Conservation (phyloP, 257 asterid genomes). For the Solanum pinnatisectum region DNA sequence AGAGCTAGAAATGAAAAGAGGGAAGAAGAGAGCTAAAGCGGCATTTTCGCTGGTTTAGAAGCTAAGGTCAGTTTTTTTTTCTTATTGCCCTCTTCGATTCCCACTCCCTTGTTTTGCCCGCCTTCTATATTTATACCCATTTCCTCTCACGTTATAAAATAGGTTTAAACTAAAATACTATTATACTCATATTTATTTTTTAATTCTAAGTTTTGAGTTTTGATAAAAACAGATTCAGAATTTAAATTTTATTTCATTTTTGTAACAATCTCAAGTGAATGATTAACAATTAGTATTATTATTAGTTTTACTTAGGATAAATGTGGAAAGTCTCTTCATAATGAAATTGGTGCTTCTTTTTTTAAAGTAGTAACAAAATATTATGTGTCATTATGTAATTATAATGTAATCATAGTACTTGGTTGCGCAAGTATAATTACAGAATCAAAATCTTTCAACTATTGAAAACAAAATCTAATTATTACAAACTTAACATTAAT, state of each 20-base stretch:
- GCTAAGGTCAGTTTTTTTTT: constrained; percentile 4
- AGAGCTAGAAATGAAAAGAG: background rate
- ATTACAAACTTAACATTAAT: background rate
- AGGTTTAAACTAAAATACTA: background rate
- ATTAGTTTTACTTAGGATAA: background rate
- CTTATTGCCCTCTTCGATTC: constrained; percentile 26
- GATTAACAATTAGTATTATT: background rate
- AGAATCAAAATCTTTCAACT: background rate
- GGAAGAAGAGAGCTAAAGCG: constrained; percentile 25
- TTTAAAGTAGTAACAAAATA: background rate
- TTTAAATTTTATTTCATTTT: background rate
- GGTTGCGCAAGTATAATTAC: background rate
- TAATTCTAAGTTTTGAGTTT: background rate
- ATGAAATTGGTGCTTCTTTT: background rate
- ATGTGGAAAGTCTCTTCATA: background rate
- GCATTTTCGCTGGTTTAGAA: constrained; percentile 31
- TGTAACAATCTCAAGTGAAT: background rate
- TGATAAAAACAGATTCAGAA: background rate
- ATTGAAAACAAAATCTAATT: background rate
- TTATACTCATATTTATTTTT: background rate
- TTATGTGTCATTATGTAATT: background rate
- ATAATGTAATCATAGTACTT: background rate
- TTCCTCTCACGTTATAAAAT: background rate
- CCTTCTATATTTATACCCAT: background rate
- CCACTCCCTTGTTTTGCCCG: background rate